Conservation (phyloP, 371 early-diverging fungal species). For the Mucor saturninus region DNA sequence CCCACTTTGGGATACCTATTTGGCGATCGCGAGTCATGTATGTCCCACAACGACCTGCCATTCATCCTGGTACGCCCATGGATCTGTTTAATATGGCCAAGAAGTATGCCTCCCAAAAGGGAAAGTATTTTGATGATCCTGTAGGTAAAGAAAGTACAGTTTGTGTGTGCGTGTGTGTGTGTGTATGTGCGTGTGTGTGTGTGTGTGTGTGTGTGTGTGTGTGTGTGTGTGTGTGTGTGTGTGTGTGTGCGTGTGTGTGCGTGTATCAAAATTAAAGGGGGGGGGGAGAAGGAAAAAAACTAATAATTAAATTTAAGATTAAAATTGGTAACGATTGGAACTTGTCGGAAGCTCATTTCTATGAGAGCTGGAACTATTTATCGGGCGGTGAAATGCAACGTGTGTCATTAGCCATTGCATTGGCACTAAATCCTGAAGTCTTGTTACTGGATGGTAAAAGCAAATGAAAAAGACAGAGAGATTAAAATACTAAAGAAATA, state of each 20-base stretch:
- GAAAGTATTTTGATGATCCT: constrained; percentile 61
- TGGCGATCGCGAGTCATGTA: constrained; percentile 87
- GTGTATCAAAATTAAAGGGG: no score
- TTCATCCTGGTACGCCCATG: constrained; percentile 74
- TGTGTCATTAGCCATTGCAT: constrained; percentile 77
- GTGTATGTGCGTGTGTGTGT: not conserved
- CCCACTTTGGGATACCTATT: constrained; percentile 66
- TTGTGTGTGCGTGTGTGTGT: not conserved
- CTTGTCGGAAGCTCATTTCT: constrained; percentile 70
- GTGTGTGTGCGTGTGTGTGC: not conserved
- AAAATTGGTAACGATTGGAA: constrained; percentile 72
- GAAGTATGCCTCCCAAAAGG: constrained; percentile 46
- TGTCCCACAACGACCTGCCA: constrained; percentile 85
- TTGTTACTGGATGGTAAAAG: constrained; percentile 80
- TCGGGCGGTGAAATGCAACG: constrained; percentile 92
- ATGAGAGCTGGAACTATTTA: constrained; percentile 73
- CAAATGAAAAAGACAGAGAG: not conserved
- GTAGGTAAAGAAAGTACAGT: constrained; percentile 35
- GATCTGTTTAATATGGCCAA: constrained; percentile 69
- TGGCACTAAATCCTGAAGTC: constrained; percentile 78
- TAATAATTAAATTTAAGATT: constrained; percentile 24
- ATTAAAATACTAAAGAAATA: not conserved
- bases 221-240: not conserved
- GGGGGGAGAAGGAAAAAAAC: not conserved
- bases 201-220: no score